A percentile compares a stretch with the other conserved stretches of the same genome.
Conservation (phyloP, 495 filamentous ascomycete genomes). For the Penicillium dipodomyicola region DNA sequence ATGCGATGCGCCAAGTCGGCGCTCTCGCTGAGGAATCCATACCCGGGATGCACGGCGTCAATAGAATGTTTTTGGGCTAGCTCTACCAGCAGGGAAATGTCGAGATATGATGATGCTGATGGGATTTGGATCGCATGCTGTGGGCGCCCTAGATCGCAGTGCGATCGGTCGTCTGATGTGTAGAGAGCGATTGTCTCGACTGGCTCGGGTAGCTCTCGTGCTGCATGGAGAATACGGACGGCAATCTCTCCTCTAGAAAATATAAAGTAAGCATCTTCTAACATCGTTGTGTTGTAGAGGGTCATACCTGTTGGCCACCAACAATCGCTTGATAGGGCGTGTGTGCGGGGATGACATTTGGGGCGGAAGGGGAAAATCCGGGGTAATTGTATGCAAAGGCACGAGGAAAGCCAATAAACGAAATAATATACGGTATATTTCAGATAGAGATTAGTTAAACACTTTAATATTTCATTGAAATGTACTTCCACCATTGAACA, state of each 20-base stretch:
- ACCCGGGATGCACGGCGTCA: slow-evolving; percentile 60
- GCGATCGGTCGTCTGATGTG: slow-evolving; percentile 52
- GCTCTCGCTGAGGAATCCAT: slow-evolving; percentile 62
- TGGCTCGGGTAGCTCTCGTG: slow-evolving; percentile 46
- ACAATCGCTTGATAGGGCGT: slow-evolving; percentile 48
- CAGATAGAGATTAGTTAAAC: background rate
- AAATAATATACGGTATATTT: background rate
- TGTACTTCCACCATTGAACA: background rate
- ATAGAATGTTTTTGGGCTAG: slow-evolving; percentile 49
- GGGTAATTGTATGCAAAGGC: slow-evolving; percentile 4
- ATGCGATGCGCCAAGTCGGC: slow-evolving; percentile 52
- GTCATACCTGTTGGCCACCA: slow-evolving; percentile 56
- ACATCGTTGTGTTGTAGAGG: background rate
- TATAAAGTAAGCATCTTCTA: slow-evolving; percentile 2
- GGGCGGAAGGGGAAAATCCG: slow-evolving; percentile 1
- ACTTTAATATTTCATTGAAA: background rate
- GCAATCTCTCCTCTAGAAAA: slow-evolving; percentile 59
- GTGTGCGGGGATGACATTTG: slow-evolving; percentile 27
- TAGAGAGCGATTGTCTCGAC: slow-evolving; percentile 55
- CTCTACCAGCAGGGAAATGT: slow-evolving; percentile 46
- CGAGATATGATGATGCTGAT: slow-evolving; percentile 51
- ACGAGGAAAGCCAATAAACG: background rate
- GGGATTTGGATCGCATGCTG: slow-evolving; percentile 47
- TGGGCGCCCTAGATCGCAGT: slow-evolving; percentile 47
- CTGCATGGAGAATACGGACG: slow-evolving; percentile 55